Conservation (phyloP, 1,284 basidiomycete genomes). For the Naganishia cerealis region DNA sequence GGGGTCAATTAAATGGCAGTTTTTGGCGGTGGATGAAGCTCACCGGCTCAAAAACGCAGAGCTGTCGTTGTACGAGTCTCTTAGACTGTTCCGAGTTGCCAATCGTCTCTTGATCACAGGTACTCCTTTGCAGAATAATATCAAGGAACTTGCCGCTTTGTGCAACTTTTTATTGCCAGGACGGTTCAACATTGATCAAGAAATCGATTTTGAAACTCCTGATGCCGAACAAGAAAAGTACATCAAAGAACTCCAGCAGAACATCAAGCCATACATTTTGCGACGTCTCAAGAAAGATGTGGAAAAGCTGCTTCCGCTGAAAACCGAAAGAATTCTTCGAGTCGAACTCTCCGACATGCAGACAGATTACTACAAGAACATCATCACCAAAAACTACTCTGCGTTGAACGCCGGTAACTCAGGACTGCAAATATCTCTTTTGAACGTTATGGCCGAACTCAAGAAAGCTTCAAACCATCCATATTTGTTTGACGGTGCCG, state of each 20-base stretch:
- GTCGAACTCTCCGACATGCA: conserved; percentile 98
- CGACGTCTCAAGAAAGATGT: conserved; percentile 94
- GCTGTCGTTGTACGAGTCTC: conserved; percentile 91
- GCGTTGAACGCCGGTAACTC: conserved; percentile 89
- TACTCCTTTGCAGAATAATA: conserved; percentile 97
- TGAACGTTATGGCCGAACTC: conserved; percentile 94
- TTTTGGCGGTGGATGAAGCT: conserved; percentile 94
- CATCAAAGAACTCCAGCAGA: conserved; percentile 90
- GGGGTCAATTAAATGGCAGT: conserved; percentile 94
- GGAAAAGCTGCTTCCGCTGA: conserved; percentile 90
- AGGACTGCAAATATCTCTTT: conserved; percentile 82
- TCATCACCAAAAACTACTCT: conserved; percentile 94
- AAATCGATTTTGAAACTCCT: conserved; percentile 90
- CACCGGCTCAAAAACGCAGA: conserved; percentile 98
- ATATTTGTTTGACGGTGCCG: conserved; percentile 95
- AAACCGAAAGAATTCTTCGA: conserved; percentile 94
- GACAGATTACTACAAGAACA: conserved; percentile 99
- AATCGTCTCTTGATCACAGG: conserved; percentile 96
- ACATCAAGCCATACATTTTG: conserved; percentile 92
- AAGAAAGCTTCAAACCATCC: conserved; percentile 99
- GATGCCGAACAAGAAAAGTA: conserved; percentile 90
- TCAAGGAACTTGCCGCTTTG: conserved; percentile 90
- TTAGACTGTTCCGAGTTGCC: conserved; percentile 81
- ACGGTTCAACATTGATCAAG: conserved; percentile 79
- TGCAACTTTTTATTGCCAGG: conserved; percentile 99